These are phyloP conservation scores for Triticum monococcum DNA, from an alignment of 176 grass and related monocot genomes.

Conservation along the genomic window DNA sequence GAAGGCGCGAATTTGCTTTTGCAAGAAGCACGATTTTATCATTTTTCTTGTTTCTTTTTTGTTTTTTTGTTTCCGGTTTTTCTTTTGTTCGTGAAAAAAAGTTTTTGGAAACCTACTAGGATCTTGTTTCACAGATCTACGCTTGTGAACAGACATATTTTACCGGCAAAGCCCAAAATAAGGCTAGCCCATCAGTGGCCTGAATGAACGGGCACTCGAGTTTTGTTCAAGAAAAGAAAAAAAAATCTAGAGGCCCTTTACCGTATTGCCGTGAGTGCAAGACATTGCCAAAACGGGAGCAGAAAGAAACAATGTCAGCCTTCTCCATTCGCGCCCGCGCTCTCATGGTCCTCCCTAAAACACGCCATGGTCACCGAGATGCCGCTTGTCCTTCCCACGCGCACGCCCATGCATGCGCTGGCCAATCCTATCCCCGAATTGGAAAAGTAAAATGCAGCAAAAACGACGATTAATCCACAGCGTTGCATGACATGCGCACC, in stretches of 20 bases:
- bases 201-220: no score
- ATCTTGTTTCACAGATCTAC: no score
- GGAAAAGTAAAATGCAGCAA: slow-evolving; percentile 2
- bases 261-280: neutral
- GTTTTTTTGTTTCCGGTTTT: no score
- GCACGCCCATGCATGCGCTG: neutral
- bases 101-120: no score
- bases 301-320: neutral
- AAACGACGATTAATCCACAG: neutral
- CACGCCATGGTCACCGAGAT: slow-evolving; percentile 39
- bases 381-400: slow-evolving; percentile 6
- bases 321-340: neutral
- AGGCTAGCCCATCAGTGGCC: neutral
- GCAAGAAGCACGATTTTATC: no score
- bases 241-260: no score
- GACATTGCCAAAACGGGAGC: neutral
- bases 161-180: neutral
- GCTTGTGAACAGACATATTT: neutral
- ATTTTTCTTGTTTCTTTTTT: no score
- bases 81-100: no score
- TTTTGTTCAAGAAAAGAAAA: no score
- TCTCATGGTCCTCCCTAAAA: slow-evolving; percentile 50
- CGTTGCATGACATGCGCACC: slow-evolving; percentile 13
- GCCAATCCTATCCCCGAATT: neutral
- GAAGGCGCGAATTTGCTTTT: no score